Evolutionary conservation across 345 rosid genomes (phyloP).

Genomic region (Citropsis articulata): DNA sequence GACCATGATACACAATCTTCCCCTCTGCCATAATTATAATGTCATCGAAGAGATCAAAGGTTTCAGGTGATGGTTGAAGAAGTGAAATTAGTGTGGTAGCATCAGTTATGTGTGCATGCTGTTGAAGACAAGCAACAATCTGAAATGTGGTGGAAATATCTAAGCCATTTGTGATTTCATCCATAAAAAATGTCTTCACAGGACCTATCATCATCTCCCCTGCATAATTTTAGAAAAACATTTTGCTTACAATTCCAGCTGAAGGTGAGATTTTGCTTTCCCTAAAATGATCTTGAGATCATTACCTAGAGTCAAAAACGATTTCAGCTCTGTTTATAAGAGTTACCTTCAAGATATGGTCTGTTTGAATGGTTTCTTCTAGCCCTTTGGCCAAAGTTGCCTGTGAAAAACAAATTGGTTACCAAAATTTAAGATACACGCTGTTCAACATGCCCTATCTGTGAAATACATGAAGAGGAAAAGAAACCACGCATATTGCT

Average conservation of each 20-base stretch:
- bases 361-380: not conserved
- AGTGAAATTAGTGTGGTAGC: constrained; percentile 43
- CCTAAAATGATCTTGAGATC: too few species aligned
- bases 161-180: constrained; percentile 54
- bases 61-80: constrained; percentile 52
- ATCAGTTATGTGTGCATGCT: constrained; percentile 48
- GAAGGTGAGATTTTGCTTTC: too few species aligned
- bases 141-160: constrained; percentile 54
- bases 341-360: not conserved
- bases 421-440: too few species aligned
- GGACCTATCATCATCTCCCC: constrained; percentile 49
- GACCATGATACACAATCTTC: constrained; percentile 44
- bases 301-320: constrained; percentile 22
- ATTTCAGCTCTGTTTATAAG: too few species aligned
- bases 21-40: constrained; percentile 46
- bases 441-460: too few species aligned
- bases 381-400: not conserved
- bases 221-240: not conserved
- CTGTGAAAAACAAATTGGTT: not conserved
- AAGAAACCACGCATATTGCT: not conserved
- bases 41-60: constrained; percentile 46
- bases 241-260: too few species aligned
- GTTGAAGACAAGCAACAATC: constrained; percentile 42
- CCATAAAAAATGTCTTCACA: constrained; percentile 44
- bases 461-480: too few species aligned